phyloP scores from a whole-genome alignment of 225 moss, liverwort and hornwort genomes.

The Pseudisothecium myosuroides region DNA sequence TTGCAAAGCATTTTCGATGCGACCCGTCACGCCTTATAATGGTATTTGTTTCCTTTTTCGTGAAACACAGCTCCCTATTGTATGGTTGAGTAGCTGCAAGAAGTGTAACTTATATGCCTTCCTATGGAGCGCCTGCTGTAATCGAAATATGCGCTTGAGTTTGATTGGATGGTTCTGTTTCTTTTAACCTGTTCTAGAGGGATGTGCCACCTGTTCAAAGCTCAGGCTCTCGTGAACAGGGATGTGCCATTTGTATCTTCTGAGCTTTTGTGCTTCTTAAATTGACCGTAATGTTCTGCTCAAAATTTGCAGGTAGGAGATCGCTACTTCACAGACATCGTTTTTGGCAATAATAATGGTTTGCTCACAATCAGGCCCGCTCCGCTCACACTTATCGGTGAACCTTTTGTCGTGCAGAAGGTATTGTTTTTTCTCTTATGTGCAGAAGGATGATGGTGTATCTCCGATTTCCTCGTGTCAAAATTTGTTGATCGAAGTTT shows the following conservation, averaged over 20 bases:
- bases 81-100: neutral
- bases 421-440: slow-evolving; percentile 7
- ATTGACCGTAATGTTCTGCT: neutral
- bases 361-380: slow-evolving; percentile 78
- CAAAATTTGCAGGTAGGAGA: slow-evolving; percentile 69
- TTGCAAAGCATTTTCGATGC: slow-evolving; percentile 71
- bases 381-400: slow-evolving; percentile 62
- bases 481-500: neutral
- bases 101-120: neutral
- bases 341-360: slow-evolving; percentile 88
- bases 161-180: neutral
- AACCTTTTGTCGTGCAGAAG: slow-evolving; percentile 75
- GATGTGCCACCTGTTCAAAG: neutral
- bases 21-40: slow-evolving; percentile 76
- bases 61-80: neutral
- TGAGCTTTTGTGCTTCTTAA: neutral
- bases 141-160: neutral
- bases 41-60: slow-evolving; percentile 21
- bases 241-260: neutral
- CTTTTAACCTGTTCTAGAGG: neutral
- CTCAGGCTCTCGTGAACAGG: neutral
- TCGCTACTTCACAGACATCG: slow-evolving; percentile 86
- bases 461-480: neutral
- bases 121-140: neutral
- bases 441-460: neutral